Conservation (phyloP, 2,329 filamentous ascomycete genomes). For the Colletotrichum incanum region DNA sequence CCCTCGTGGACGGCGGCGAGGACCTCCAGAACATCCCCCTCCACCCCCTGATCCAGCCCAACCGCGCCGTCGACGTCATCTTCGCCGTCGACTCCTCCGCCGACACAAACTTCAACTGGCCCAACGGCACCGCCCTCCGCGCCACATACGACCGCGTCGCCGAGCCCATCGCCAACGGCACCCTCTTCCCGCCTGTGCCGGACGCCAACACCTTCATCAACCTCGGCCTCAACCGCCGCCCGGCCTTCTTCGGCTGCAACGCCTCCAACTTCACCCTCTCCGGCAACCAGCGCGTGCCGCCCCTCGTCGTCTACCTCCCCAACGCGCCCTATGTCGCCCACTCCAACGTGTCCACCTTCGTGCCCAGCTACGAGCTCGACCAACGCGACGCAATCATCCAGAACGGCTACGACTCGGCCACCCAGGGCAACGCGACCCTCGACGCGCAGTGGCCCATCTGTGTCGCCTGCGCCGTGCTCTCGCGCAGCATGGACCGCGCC, state of each 20-base stretch:
- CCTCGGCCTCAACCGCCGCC: conserved; percentile 71
- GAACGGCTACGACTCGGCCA: conserved; percentile 89
- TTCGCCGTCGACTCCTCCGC: conserved; percentile 77
- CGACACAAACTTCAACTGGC: conserved; percentile 72
- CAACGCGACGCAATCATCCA: conserved; percentile 85
- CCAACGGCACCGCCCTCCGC: conserved; percentile 72
- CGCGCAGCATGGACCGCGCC: conserved; percentile 81
- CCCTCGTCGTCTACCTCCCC: conserved; percentile 89
- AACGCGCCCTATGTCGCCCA: conserved; percentile 84
- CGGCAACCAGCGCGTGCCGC: conserved; percentile 62
- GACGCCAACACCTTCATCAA: conserved; percentile 70
- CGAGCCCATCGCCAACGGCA: conserved; percentile 64
- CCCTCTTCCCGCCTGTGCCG: conserved; percentile 73
- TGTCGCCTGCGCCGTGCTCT: conserved; percentile 89
- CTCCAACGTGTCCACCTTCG: conserved; percentile 87
- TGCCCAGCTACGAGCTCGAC: conserved; percentile 72
- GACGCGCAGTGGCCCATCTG: conserved; percentile 85
- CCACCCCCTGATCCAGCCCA: conserved; percentile 72
- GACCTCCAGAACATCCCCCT: conserved; percentile 87
- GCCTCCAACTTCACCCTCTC: conserved; percentile 68
- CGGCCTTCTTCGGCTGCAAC: conserved; percentile 76
- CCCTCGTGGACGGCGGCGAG: conserved; percentile 85
- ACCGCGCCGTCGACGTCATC: conserved; percentile 74
- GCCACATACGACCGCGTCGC: conserved; percentile 71
- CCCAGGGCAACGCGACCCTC: conserved; percentile 84